phyloP scores from a whole-genome alignment of 2,329 filamentous ascomycete species.

The Furcasterigmium sp. region DNA sequence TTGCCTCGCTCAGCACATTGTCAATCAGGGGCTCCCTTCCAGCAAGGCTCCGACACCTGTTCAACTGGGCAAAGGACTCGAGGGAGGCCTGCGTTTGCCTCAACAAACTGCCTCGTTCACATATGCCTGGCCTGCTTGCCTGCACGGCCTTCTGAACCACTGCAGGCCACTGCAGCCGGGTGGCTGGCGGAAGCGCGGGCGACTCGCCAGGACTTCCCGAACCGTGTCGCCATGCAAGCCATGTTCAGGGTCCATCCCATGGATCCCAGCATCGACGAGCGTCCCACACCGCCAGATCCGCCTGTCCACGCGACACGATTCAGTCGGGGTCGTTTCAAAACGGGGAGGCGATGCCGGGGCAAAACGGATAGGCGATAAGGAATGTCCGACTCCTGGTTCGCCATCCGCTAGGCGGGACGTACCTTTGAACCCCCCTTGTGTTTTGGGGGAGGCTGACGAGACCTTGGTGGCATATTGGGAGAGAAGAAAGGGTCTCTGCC shows the following conservation, averaged over 20 bases:
- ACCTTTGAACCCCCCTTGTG: not conserved
- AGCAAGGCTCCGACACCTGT: too few species aligned
- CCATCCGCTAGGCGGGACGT: not conserved
- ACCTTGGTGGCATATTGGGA: not conserved
- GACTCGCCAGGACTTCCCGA: too few species aligned
- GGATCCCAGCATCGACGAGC: not conserved
- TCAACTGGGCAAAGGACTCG: too few species aligned
- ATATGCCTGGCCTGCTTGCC: too few species aligned
- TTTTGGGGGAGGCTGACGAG: not conserved
- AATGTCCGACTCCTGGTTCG: not conserved
- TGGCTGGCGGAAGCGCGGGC: too few species aligned
- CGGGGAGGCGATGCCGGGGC: not conserved
- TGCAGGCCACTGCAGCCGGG: too few species aligned
- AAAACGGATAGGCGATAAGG: not conserved
- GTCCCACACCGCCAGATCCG: not conserved
- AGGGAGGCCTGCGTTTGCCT: too few species aligned
- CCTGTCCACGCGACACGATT: not conserved
- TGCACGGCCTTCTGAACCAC: too few species aligned
- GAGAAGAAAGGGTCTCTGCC: not conserved
- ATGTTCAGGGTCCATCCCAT: constrained; percentile 1
- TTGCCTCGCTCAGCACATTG: too few species aligned
- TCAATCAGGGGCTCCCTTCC: too few species aligned
- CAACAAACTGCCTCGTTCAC: too few species aligned
- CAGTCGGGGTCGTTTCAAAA: not conserved
- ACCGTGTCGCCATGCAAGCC: too few species aligned